Conservation (phyloP, 2,329 filamentous ascomycete genomes). For the Rhynchosporium agropyri region DNA sequence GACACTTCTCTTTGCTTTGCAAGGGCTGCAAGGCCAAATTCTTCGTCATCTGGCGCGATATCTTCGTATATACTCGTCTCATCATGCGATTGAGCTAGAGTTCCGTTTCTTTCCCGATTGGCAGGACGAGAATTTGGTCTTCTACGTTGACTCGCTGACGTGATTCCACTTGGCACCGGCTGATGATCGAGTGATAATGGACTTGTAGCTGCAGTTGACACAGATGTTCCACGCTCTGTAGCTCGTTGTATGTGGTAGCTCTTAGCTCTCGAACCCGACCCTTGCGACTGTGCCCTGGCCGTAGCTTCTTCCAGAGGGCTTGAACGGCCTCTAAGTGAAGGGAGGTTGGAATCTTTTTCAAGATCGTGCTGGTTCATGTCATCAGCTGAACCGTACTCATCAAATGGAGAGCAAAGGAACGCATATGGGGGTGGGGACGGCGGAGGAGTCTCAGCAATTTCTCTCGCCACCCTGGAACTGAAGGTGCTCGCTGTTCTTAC, state of each 20-base stretch:
- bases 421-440: constrained; percentile 28
- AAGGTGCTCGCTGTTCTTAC: constrained; percentile 33
- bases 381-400: constrained; percentile 31
- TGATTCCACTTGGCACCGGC: constrained; percentile 16
- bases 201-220: constrained; percentile 38
- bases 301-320: constrained; percentile 26
- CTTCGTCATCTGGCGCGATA: constrained; percentile 35
- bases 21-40: constrained; percentile 24
- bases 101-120: constrained; percentile 16
- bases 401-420: constrained; percentile 10
- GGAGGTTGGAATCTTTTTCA: constrained; percentile 16
- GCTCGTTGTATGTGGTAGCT: constrained; percentile 36
- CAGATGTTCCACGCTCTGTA: constrained; percentile 35
- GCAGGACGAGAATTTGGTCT: constrained; percentile 16
- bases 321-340: constrained; percentile 17
- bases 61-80: constrained; percentile 37
- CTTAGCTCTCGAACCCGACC: constrained; percentile 26
- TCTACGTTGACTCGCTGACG: constrained; percentile 21
- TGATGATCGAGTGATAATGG: constrained; percentile 33
- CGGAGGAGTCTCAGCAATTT: constrained; percentile 28
- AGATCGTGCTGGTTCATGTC: constrained; percentile 10
- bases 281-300: constrained; percentile 20
- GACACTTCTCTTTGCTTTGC: constrained; percentile 26
- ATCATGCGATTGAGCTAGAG: constrained; percentile 16
- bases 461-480: constrained; percentile 22